A percentile compares a stretch with the other conserved stretches of the same genome.
These are phyloP conservation scores for Mycena chlorophos DNA, from an alignment of 768 basidiomycete genomes.

Conservation along the genomic window DNA sequence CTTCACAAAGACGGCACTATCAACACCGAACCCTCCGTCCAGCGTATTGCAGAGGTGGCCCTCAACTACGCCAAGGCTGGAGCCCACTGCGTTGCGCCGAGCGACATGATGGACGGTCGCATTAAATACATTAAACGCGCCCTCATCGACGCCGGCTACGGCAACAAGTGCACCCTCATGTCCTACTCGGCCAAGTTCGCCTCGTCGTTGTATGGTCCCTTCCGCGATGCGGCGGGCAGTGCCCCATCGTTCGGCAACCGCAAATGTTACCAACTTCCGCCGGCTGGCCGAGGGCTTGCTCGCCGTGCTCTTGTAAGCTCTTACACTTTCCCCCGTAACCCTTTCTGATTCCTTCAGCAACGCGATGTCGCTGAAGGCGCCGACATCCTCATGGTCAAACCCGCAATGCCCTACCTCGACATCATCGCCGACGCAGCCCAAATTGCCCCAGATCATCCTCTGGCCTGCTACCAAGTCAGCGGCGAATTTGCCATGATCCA, in stretches of 20 bases:
- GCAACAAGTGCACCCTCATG: slow-evolving; percentile 92
- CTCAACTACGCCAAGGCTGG: slow-evolving; percentile 91
- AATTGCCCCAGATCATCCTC: slow-evolving; percentile 81
- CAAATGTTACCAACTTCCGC: slow-evolving; percentile 98
- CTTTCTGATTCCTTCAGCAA: slow-evolving; percentile 48
- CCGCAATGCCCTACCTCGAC: slow-evolving; percentile 93
- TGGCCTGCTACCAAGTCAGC: slow-evolving; percentile 97
- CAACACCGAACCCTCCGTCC: slow-evolving; percentile 72
- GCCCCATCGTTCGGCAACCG: slow-evolving; percentile 93
- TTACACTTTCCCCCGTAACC: neutral
- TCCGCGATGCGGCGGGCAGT: slow-evolving; percentile 97
- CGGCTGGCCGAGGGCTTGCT: slow-evolving; percentile 83
- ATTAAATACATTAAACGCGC: slow-evolving; percentile 85
- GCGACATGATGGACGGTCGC: slow-evolving; percentile 99
- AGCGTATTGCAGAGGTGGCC: slow-evolving; percentile 90
- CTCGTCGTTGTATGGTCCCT: slow-evolving; percentile 92
- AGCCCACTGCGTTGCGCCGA: slow-evolving; percentile 97
- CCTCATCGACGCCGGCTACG: slow-evolving; percentile 80
- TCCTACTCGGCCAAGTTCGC: slow-evolving; percentile 98
- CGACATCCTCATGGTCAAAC: slow-evolving; percentile 99
- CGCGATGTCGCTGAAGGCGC: slow-evolving; percentile 91
- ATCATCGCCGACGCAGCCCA: slow-evolving; percentile 86
- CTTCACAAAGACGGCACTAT: slow-evolving; percentile 76
- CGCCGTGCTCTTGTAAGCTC: slow-evolving; percentile 84
- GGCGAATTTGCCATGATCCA: slow-evolving; percentile 98